A percentile compares a stretch with the other conserved stretches of the same genome.
Evolutionary conservation across 73 alveolate genomes (phyloP).

Genomic region (Tetrahymena thermophila): DNA sequence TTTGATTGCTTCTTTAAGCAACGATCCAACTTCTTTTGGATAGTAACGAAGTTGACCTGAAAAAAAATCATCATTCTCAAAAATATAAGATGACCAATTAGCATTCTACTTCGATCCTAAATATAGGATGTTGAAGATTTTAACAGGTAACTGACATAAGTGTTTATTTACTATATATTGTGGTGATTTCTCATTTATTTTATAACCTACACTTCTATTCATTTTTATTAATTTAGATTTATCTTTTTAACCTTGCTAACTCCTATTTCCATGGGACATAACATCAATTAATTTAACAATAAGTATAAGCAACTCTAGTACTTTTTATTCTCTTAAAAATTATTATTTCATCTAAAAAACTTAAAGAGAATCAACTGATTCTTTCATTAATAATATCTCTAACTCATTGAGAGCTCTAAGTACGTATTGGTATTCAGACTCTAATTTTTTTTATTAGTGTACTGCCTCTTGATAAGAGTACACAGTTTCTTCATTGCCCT

Average conservation of each 20-base stretch:
- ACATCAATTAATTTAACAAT: background rate
- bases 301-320: background rate
- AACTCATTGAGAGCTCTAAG: background rate
- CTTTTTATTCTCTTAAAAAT: background rate
- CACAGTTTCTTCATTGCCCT: background rate
- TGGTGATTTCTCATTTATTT: background rate
- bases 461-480: background rate
- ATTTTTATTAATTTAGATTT: background rate
- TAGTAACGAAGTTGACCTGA: background rate
- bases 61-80: background rate
- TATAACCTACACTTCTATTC: background rate
- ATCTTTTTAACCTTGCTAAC: background rate
- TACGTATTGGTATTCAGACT: background rate
- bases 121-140: background rate
- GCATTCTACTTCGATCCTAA: background rate
- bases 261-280: background rate
- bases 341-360: background rate
- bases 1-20: background rate
- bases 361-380: background rate
- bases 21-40: background rate
- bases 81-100: background rate
- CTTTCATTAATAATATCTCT: background rate
- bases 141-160: background rate
- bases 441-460: background rate
- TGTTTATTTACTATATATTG: background rate